Evolutionary conservation across 768 basidiomycete species (phyloP), one percentile per base, ranked within the genome.

Genomic region (Auriculariales sp.): DNA sequence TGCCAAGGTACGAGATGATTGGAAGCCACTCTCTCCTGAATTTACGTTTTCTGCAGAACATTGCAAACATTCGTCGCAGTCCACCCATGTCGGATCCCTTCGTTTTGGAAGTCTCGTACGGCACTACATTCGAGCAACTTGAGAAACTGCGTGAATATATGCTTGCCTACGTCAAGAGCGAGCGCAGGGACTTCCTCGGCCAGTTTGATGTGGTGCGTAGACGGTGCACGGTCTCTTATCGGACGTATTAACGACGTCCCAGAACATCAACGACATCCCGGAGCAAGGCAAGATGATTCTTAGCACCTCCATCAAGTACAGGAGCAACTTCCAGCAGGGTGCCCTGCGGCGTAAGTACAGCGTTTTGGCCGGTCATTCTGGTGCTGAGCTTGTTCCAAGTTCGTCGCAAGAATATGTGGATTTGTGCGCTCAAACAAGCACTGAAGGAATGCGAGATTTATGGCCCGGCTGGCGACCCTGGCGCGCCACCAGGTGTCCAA

Each of bases 341-440:
- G 78, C 79, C 2, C 66, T 86, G 7, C 84, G 79, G 71, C 69
- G 80, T 80, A 56, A 14, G 39, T 24, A 27, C 33, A 12, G n/a
- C 27, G 25, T 30, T 36, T 54, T 17, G 29, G 15, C 24, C 10
- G 7, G 25, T 22, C 45, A 15, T 32, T 46, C n/a, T n/a, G n/a
- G n/a, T n/a, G n/a, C n/a, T n/a, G n/a, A n/a, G n/a, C n/a, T n/a
- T n/a, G n/a, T n/a, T n/a, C n/a, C n/a, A n/a, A n/a, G n/a, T n/a
- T n/a, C n/a, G n/a, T 64, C 75, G 89, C 49, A 75, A 87, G 30
- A 92, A 92, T 69, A 93, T 89, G 65, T 93, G 89, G 89, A 74
- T 92, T 35, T 92, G 88, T 62, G 83, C 84, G 14, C 70, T 95
- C 49, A 93, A 92, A 64, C 61, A 73, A 39, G 72, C 77, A 45